Evolutionary conservation across 768 basidiomycete species (phyloP), one percentile per base, ranked within the genome.

Genomic region (Suillus clintonianus): DNA sequence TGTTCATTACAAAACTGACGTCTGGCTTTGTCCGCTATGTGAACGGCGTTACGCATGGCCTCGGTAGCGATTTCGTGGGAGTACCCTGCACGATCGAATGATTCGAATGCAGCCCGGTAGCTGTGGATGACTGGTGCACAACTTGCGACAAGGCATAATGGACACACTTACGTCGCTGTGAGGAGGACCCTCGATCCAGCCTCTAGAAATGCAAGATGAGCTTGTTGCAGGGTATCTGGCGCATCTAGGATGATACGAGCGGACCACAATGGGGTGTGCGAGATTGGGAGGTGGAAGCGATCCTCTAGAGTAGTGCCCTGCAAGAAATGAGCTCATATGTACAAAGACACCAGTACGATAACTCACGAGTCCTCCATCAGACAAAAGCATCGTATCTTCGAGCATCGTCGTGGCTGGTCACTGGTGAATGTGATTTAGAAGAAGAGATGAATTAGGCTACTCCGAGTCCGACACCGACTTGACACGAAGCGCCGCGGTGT

Each of bases 221-320:
- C 84, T 8, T 80, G 73, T n/a, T 86, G 64, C 36, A 94, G 80
- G 0, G 78, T 75, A 15, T 82, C 80, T 0, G 86, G 84, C 43
- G 87, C 77, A 36, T 85, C 79, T 15, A 79, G 73, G 13, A 89
- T 75, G 10, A 88, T 82, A 59, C 86, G 82, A 0, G 88, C 85
- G 15, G 91, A 93, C 92, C 92, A 94, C 27, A 94, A 74, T 2
- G 87, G 81, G 1, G 83, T 82, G 39, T 82, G 72, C 1, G 85
- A 78, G 51, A 86, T 83, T 64, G 83, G 76, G 39, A 81, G 62
- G 43, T 78, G 72, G 69, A 85, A 79, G 27, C 78, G 71, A 51
- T 82, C 81, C 68, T 90, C 87, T 22, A 90, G 77, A 0, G 82
- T 85, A 8, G 86, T 85, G 45, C 90, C 89, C 90, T 91, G 68